Evolutionary conservation across 768 basidiomycete species (phyloP).

Genomic region (Boletus tomentosulus): DNA sequence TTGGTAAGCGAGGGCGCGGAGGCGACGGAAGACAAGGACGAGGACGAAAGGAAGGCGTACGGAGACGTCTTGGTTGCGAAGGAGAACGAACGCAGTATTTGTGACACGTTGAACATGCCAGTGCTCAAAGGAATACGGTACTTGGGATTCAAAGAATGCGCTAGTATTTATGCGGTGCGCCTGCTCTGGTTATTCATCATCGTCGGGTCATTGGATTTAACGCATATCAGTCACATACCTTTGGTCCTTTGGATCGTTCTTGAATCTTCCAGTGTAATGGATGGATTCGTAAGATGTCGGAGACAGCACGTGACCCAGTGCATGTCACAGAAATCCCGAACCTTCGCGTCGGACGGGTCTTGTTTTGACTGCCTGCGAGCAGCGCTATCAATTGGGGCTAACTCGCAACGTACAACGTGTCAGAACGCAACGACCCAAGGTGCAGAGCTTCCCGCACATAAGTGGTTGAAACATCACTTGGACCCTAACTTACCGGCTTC

Average conservation of each 20-base stretch:
- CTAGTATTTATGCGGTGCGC: not conserved
- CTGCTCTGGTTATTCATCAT: not conserved
- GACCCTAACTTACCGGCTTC: no score
- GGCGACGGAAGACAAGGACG: slow-evolving; percentile 22
- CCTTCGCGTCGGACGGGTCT: not conserved
- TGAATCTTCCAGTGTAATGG: not conserved
- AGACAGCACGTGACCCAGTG: not conserved
- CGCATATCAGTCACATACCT: not conserved
- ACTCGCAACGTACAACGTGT: no score
- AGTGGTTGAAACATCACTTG: no score
- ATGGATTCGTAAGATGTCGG: not conserved
- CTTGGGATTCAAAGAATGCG: not conserved
- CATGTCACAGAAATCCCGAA: not conserved
- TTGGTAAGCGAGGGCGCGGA: slow-evolving; percentile 24
- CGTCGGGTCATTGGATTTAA: not conserved
- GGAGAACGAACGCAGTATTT: slow-evolving; percentile 23
- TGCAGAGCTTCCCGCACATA: no score
- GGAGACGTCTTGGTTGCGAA: slow-evolving; percentile 3
- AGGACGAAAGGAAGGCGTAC: not conserved
- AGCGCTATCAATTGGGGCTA: no score
- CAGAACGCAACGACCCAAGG: no score
- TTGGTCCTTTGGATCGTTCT: not conserved
- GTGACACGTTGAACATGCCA: slow-evolving; percentile 8
- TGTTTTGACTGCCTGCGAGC: not conserved
- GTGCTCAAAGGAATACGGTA: not conserved